Percentiles rank a stretch among this genome's conserved stretches.
phyloP scores from a whole-genome alignment of 805 yeast genomes.

The Hanseniaspora valbyensis region DNA sequence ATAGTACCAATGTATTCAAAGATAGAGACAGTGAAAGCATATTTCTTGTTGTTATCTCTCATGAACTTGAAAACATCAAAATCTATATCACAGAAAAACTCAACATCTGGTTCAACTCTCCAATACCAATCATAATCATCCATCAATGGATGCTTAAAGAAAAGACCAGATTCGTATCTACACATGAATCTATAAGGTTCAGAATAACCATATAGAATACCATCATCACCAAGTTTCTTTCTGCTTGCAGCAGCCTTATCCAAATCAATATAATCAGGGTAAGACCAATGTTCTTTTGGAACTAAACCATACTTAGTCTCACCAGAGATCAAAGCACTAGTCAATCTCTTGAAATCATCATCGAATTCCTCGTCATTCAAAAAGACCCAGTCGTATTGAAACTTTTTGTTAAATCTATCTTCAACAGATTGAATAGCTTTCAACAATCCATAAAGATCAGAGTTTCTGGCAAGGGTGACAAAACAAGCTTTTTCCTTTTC shows the following conservation, averaged over 20 bases:
- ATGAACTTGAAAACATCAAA: conserved; percentile 73
- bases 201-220: conserved; percentile 54
- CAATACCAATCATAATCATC: conserved; percentile 80
- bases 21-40: conserved; percentile 68
- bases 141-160: conserved; percentile 66
- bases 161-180: conserved; percentile 81
- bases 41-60: conserved; percentile 63
- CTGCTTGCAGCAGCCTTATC: conserved; percentile 51
- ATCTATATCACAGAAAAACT: conserved; percentile 70
- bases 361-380: conserved; percentile 77
- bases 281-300: conserved; percentile 79
- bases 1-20: conserved; percentile 66
- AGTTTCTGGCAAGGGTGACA: conserved; percentile 67
- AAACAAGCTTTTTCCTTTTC: conserved; percentile 62
- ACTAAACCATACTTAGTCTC: conserved; percentile 64
- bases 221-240: conserved; percentile 39
- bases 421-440: conserved; percentile 67
- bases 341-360: conserved; percentile 64
- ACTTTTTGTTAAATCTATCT: conserved; percentile 75
- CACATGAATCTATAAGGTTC: conserved; percentile 82
- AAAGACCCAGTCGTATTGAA: conserved; percentile 89
- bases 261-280: conserved; percentile 72
- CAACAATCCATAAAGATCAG: conserved; percentile 52
- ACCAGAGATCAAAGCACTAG: conserved; percentile 64
- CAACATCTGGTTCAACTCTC: conserved; percentile 86